These are phyloP conservation scores for Verticillium alfalfae DNA, from an alignment of 2,329 filamentous ascomycete genomes.

Conservation along the genomic window DNA sequence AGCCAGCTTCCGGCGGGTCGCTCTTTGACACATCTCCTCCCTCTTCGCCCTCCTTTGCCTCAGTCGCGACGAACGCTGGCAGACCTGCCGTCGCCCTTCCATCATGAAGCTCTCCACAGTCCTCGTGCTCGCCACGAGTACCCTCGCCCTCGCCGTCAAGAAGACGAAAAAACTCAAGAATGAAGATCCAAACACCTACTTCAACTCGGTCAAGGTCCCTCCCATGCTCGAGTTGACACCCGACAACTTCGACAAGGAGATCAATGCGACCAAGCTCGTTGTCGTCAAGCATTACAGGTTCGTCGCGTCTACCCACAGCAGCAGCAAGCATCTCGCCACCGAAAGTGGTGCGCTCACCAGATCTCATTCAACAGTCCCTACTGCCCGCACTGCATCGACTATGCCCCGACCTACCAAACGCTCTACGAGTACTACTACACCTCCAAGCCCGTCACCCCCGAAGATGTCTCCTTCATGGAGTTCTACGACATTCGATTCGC, in stretches of 20 bases:
- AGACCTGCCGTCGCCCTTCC: slow-evolving; percentile 1
- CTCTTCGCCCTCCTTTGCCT: not conserved
- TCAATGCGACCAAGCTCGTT: slow-evolving; percentile 47
- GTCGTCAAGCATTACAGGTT: slow-evolving; percentile 66
- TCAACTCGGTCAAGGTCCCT: slow-evolving; percentile 63
- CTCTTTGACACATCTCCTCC: not conserved
- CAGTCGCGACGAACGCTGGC: not conserved
- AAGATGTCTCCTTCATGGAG: slow-evolving; percentile 60
- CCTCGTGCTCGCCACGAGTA: slow-evolving; percentile 40
- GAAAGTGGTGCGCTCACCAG: slow-evolving; percentile 12
- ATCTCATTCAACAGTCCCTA: slow-evolving; percentile 37
- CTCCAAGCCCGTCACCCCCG: slow-evolving; percentile 61
- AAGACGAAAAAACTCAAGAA: slow-evolving; percentile 28
- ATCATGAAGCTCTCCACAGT: slow-evolving; percentile 41
- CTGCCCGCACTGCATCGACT: slow-evolving; percentile 68
- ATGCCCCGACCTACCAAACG: slow-evolving; percentile 84
- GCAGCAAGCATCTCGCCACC: too few species aligned
- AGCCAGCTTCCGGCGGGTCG: not conserved
- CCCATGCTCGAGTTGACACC: slow-evolving; percentile 56
- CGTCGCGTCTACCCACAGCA: not conserved
- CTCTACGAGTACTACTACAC: slow-evolving; percentile 94
- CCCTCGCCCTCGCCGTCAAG: slow-evolving; percentile 30
- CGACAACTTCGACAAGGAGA: slow-evolving; percentile 50
- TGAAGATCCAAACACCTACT: slow-evolving; percentile 43
- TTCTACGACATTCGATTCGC: slow-evolving; percentile 91